phyloP scores from a whole-genome alignment of 441 rosid genomes.

The Lepidium campestre region DNA sequence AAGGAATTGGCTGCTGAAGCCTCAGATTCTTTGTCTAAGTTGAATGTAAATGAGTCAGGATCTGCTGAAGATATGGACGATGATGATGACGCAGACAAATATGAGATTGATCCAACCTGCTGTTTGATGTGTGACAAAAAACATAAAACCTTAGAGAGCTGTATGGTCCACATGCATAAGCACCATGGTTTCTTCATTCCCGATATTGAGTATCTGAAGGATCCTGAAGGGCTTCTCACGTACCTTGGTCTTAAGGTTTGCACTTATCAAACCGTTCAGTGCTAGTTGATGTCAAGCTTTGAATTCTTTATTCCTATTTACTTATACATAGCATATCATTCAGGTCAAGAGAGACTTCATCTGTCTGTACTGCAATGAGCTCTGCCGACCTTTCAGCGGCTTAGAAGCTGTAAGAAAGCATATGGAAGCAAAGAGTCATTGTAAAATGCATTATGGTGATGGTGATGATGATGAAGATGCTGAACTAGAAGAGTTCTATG shows the following conservation, averaged over 20 bases:
- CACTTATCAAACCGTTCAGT: background rate
- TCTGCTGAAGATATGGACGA: slow-evolving; percentile 42
- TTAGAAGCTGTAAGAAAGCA: slow-evolving; percentile 97
- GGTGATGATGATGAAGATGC: slow-evolving; percentile 87
- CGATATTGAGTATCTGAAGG: slow-evolving; percentile 88
- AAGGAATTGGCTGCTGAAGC: slow-evolving; percentile 61
- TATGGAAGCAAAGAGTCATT: slow-evolving; percentile 88
- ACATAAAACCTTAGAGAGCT: slow-evolving; percentile 58
- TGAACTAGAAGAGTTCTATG: slow-evolving; percentile 92
- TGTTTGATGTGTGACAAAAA: slow-evolving; percentile 85
- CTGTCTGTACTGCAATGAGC: slow-evolving; percentile 84
- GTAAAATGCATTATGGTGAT: slow-evolving; percentile 92
- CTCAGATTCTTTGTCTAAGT: slow-evolving; percentile 36
- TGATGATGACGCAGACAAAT: slow-evolving; percentile 21
- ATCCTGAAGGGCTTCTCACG: slow-evolving; percentile 81
- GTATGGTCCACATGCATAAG: slow-evolving; percentile 98
- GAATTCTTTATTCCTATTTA: background rate
- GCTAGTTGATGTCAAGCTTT: background rate
- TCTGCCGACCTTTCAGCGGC: slow-evolving; percentile 67
- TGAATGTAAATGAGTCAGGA: slow-evolving; percentile 38
- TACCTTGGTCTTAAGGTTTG: slow-evolving; percentile 76
- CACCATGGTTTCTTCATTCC: slow-evolving; percentile 92
- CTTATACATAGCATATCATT: background rate
- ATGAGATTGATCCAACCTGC: slow-evolving; percentile 63
- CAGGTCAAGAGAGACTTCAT: slow-evolving; percentile 81